phyloP scores from a whole-genome alignment of 768 basidiomycete species.

The Postia placenta region DNA sequence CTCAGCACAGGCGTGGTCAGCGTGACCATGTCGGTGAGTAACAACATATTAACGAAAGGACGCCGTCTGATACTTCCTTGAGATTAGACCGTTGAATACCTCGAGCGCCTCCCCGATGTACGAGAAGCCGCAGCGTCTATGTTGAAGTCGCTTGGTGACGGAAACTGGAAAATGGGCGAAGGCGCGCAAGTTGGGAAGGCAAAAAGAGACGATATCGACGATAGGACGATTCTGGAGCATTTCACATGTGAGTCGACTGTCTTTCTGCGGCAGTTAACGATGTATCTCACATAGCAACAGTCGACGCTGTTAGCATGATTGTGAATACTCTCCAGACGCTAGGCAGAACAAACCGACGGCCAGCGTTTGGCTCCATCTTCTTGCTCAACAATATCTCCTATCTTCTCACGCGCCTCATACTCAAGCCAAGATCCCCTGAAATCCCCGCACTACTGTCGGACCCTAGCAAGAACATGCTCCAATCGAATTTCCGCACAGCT shows the following conservation, averaged over 20 bases:
- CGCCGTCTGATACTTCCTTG: neutral
- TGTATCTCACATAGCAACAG: slow-evolving; percentile 30
- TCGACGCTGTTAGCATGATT: slow-evolving; percentile 67
- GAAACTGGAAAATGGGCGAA: slow-evolving; percentile 91
- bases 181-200: slow-evolving; percentile 58
- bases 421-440: slow-evolving; percentile 38
- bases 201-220: slow-evolving; percentile 47
- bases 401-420: slow-evolving; percentile 53
- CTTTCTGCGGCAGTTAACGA: neutral
- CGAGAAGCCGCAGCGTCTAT: slow-evolving; percentile 61
- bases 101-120: slow-evolving; percentile 67
- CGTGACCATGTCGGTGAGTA: slow-evolving; percentile 47
- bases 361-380: slow-evolving; percentile 69
- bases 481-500: slow-evolving; percentile 70
- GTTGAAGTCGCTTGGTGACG: slow-evolving; percentile 69
- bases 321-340: slow-evolving; percentile 55
- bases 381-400: slow-evolving; percentile 76
- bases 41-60: neutral
- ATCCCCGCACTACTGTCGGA: slow-evolving; percentile 51
- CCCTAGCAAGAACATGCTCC: slow-evolving; percentile 54
- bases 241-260: slow-evolving; percentile 53
- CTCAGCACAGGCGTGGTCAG: slow-evolving; percentile 60
- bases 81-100: slow-evolving; percentile 58
- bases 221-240: slow-evolving; percentile 62
- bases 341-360: slow-evolving; percentile 52